A percentile compares a stretch with the other conserved stretches of the same genome.
These are phyloP conservation scores for Backusella liffmaniae DNA, from an alignment of 192 early-diverging fungal genomes.

Conservation along the genomic window DNA sequence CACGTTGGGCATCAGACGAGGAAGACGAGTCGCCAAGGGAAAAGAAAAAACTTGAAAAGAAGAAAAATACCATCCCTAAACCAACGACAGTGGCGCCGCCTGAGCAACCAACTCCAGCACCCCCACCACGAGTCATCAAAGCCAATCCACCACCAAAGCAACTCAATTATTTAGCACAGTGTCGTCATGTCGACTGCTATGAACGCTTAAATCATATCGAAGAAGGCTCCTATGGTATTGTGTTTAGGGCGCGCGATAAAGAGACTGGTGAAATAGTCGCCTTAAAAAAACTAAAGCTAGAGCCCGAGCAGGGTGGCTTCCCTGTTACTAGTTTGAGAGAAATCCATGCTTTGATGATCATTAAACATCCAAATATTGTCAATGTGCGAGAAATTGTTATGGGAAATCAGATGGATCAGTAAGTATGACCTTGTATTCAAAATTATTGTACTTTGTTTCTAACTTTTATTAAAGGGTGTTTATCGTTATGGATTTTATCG, in stretches of 20 bases:
- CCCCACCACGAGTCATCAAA: neutral
- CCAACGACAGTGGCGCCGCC: neutral
- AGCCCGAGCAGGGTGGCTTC: slow-evolving; percentile 69
- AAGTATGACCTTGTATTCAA: slow-evolving; percentile 19
- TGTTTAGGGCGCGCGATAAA: slow-evolving; percentile 87
- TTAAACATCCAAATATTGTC: slow-evolving; percentile 84
- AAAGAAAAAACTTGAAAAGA: neutral
- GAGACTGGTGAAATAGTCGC: slow-evolving; percentile 70
- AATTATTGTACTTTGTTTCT: neutral
- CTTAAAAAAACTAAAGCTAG: slow-evolving; percentile 56
- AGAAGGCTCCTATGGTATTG: slow-evolving; percentile 96
- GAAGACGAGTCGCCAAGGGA: neutral
- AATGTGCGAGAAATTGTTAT: slow-evolving; percentile 79
- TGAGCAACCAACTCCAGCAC: neutral
- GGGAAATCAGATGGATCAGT: slow-evolving; percentile 61
- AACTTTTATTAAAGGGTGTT: slow-evolving; percentile 66
- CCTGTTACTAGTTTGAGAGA: slow-evolving; percentile 79
- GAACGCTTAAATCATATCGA: slow-evolving; percentile 95
- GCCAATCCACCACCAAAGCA: neutral
- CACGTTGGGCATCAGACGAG: slow-evolving; percentile 11
- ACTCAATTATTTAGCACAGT: slow-evolving; percentile 49
- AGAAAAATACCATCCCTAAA: neutral
- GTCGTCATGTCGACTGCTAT: slow-evolving; percentile 81
- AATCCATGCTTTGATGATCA: slow-evolving; percentile 68
- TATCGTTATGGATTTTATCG: slow-evolving; percentile 97